A percentile compares a stretch with the other conserved stretches of the same genome.
These are phyloP conservation scores for Pseudogymnoascus sp. DNA, from an alignment of 2,329 filamentous ascomycete genomes.

Conservation along the genomic window DNA sequence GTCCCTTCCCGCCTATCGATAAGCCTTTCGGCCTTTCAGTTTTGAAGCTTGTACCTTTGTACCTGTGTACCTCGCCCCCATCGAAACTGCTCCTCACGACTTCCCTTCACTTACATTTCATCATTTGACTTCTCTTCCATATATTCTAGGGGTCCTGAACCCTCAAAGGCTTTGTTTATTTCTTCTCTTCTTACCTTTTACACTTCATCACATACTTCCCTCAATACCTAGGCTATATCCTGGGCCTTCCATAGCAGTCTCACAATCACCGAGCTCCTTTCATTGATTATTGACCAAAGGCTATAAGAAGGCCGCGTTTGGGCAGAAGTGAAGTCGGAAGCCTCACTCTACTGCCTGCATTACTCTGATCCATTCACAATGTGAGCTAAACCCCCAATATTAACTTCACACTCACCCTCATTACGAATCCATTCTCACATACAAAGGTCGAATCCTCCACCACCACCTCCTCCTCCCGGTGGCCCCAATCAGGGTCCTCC, in stretches of 20 bases:
- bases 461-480: background rate
- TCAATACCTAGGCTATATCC: background rate
- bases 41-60: conserved; percentile 8
- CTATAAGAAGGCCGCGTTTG: background rate
- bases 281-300: background rate
- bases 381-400: background rate
- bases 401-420: background rate
- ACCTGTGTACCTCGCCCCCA: background rate
- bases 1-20: conserved; percentile 1
- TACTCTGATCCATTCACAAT: background rate
- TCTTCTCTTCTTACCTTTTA: background rate
- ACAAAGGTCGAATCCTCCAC: conserved; percentile 9
- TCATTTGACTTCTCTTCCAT: background rate
- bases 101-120: background rate
- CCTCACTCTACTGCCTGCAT: background rate
- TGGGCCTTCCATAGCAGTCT: background rate
- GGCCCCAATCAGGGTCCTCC: background rate
- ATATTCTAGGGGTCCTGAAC: background rate
- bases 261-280: background rate
- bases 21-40: background rate
- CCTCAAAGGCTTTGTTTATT: background rate
- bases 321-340: background rate
- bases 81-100: background rate
- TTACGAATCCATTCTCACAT: conserved; percentile 11
- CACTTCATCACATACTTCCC: background rate